Evolutionary conservation across 768 basidiomycete species (phyloP).

Genomic region (Tylopilus subfusipes): DNA sequence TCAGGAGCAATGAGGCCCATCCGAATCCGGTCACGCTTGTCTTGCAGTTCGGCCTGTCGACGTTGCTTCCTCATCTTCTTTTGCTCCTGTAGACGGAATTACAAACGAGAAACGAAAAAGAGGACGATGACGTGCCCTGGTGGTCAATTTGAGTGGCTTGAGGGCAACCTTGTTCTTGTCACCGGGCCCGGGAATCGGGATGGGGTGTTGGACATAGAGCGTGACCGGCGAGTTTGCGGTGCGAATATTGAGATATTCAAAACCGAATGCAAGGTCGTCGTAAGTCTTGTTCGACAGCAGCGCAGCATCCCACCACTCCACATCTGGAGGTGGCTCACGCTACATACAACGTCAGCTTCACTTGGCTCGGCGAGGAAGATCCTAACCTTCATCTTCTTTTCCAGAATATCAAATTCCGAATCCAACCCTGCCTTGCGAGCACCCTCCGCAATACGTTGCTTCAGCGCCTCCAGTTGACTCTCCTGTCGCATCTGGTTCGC

Average conservation of each 20-base stretch:
- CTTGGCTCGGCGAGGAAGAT: not conserved
- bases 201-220: slow-evolving; percentile 93
- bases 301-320: slow-evolving; percentile 97
- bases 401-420: slow-evolving; percentile 86
- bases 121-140: slow-evolving; percentile 50
- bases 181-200: slow-evolving; percentile 87
- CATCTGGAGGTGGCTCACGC: slow-evolving; percentile 82
- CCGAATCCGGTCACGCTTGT: slow-evolving; percentile 89
- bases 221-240: slow-evolving; percentile 74
- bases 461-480: slow-evolving; percentile 81
- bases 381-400: slow-evolving; percentile 82
- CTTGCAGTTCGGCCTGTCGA: slow-evolving; percentile 84
- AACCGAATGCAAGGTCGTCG: slow-evolving; percentile 61
- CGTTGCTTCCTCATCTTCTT: slow-evolving; percentile 96
- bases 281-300: slow-evolving; percentile 80
- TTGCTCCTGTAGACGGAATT: slow-evolving; percentile 55
- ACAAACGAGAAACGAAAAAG: not conserved
- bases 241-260: slow-evolving; percentile 60
- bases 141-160: slow-evolving; percentile 89
- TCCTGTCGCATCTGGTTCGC: slow-evolving; percentile 72
- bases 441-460: slow-evolving; percentile 89
- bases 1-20: slow-evolving; percentile 97
- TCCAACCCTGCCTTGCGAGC: slow-evolving; percentile 93
- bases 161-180: slow-evolving; percentile 78
- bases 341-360: slow-evolving; percentile 29